Evolutionary conservation across 257 asterid species (phyloP), one percentile per base, ranked within the genome.

Genomic region (Avicennia marina): DNA sequence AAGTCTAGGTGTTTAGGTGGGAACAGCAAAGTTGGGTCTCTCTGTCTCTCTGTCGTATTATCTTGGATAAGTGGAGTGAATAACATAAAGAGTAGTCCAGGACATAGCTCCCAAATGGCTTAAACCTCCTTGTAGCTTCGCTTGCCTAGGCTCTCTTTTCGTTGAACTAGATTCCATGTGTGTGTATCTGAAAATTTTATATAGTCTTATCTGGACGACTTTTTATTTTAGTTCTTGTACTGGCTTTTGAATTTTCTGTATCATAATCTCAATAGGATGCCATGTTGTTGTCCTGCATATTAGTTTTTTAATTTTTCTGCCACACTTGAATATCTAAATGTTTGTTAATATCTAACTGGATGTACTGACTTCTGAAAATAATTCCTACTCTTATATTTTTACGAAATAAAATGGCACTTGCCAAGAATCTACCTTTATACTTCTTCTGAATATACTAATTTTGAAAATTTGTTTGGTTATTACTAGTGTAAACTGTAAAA

Each of bases 401-500:
- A 7, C 41, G 2, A 36, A 6, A 34, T 36, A 36, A 5, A 36
- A 5, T 36, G 9, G 13, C 13, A 36, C 13, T 11, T 36, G 9
- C 3, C 12, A 5, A 36, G 12, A 5, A 36, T 36, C 10, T 7
- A 36, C 13, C 2, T 3, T 36, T 4, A 29, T 29, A 8, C 8
- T 29, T 29, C 34, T 29, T 29, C 34, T 29, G 34, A 8, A 29
- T 36, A 5, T 36, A 2, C 10, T 36, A 11, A 36, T 4, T 36
- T 36, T 2, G 3, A 12, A 36, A 11, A 5, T 2, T 36, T 8
- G 11, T 32, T 11, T n/a, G 9, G 29, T 53, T 34, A 21, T 43
- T 27, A 25, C 49, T 53, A 18, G 43, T 66, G 49, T 48, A 53
- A 27, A 22, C 36, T 66, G 49, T 48, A 53, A 27, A 22, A 36